A percentile compares a stretch with the other conserved stretches of the same genome.
These are phyloP conservation scores for Fusarium anthophilum DNA, from an alignment of 2,329 filamentous ascomycete genomes.

Conservation along the genomic window DNA sequence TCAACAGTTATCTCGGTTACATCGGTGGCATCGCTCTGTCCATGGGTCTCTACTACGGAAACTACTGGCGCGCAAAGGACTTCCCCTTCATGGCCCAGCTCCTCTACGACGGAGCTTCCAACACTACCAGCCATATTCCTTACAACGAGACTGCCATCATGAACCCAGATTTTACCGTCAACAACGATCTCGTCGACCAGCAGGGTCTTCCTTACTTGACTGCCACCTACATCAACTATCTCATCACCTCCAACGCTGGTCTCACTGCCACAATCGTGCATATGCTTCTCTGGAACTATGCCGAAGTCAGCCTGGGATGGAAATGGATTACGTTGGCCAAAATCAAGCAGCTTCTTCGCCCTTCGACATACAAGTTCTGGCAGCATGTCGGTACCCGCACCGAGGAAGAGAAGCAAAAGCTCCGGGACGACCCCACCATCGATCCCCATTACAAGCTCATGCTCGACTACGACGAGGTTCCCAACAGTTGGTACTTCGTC, in stretches of 20 bases:
- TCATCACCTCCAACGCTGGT: constrained; percentile 22
- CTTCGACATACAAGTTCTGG: constrained; percentile 17
- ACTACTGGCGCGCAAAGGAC: constrained; percentile 23
- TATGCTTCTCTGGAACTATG: constrained; percentile 37
- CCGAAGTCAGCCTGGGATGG: constrained; percentile 35
- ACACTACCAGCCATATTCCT: neutral
- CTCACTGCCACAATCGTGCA: constrained; percentile 20
- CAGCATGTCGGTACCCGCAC: neutral
- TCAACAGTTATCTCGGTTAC: constrained; percentile 53
- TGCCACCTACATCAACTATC: constrained; percentile 24
- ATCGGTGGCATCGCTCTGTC: constrained; percentile 49
- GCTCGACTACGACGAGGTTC: constrained; percentile 23
- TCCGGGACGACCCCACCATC: constrained; percentile 13
- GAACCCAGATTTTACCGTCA: constrained; percentile 35
- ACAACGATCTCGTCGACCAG: neutral
- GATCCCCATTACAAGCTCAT: constrained; percentile 33
- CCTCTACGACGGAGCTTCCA: constrained; percentile 12
- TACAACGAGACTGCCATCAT: constrained; percentile 26
- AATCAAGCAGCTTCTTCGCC: neutral
- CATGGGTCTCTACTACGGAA: constrained; percentile 38
- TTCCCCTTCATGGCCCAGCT: constrained; percentile 32
- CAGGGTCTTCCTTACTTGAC: constrained; percentile 15
- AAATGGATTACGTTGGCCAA: constrained; percentile 6
- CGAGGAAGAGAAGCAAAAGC: constrained; percentile 23
- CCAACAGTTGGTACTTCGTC: constrained; percentile 19